Base-by-base conservation (phyloP, 345 rosid species). In the Gossypium herbaceum region DNA sequence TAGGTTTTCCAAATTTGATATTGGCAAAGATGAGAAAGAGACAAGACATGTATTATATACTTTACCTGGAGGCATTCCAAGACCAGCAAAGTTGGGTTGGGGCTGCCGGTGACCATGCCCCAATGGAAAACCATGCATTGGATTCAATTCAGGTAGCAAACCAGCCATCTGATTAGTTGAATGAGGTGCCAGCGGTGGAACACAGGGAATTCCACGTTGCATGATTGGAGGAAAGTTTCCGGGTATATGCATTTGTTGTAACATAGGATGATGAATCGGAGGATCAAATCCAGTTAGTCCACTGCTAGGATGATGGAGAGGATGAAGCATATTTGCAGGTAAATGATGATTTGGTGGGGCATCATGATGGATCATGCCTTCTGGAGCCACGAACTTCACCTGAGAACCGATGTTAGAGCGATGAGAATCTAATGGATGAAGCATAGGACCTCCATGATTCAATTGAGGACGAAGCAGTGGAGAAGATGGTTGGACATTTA, bases 191-290 rank as follows among this genome's bases (percentile, higher is more conserved):
- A 58, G 78, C 10, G 79, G 81, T 73, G 80, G 80, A 72, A 83
- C 88, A 39, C 91, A 78, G 5, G 90, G 81, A 77, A 87, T 85
- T 75, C 92, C 94, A 55, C 77, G 92, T 66, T 80, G 73, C 50
- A 82, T 80, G 78, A 86, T 94, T 9, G 88, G 79, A 7, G 91
- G 90, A 71, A 89, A 81, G 81, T 81, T 84, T 64, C 88, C 90
- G 45, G 77, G 84, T 79, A 86, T 73, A 9, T 83, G 95, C 92
- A 94, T 83, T 84, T 90, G 94, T 73, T 87, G 93, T 68, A 87
- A 44, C 75, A 87, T 64, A 60, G 87, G 91, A 75, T 87, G 91
- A 43, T 77, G 89, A 19, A 85, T 63, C 34, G 88, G 83, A 74
- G 83, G 85, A 78, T 92, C 94, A 81, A 91, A 91, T 66, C 90